phyloP scores from a whole-genome alignment of 805 yeast genomes.

The Spathaspora arborariae region DNA sequence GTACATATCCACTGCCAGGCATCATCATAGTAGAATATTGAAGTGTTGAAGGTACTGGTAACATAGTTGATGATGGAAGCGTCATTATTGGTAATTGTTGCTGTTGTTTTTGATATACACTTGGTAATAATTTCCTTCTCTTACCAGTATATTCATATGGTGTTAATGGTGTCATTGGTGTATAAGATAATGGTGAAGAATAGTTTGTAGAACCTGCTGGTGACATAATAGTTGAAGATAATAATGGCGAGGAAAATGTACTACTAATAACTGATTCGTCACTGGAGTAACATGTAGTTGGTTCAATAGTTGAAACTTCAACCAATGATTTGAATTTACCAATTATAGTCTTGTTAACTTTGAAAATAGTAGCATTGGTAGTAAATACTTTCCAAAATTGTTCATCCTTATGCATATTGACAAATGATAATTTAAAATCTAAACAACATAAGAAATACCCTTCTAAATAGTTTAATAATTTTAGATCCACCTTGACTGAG shows the following conservation, averaged over 20 bases:
- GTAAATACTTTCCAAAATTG: constrained; percentile 21
- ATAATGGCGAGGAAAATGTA: constrained; percentile 1
- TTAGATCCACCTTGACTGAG: constrained; percentile 16
- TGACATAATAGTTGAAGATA: constrained; percentile 4
- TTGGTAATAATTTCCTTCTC: constrained; percentile 2
- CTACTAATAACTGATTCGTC: constrained; percentile 1
- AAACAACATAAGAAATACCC: constrained; percentile 22
- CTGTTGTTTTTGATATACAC: not conserved
- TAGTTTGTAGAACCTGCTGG: constrained; percentile 6
- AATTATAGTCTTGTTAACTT: constrained; percentile 9
- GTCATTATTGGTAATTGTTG: not conserved
- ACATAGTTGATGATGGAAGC: not conserved
- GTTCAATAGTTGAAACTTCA: not conserved
- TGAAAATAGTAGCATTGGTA: constrained; percentile 3
- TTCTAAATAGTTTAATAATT: constrained; percentile 25
- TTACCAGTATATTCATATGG: constrained; percentile 10
- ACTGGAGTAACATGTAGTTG: not conserved
- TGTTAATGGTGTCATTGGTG: constrained; percentile 23
- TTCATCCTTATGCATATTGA: constrained; percentile 14
- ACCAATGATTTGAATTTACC: constrained; percentile 10
- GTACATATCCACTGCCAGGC: not conserved
- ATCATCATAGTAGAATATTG: not conserved
- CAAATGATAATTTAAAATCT: constrained; percentile 25
- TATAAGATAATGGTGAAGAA: constrained; percentile 9
- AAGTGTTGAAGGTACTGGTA: not conserved